Evolutionary conservation across 2,329 filamentous ascomycete genomes (phyloP), one percentile per base, ranked within the genome.

Genomic region (Pseudogymnoascus sp.): DNA sequence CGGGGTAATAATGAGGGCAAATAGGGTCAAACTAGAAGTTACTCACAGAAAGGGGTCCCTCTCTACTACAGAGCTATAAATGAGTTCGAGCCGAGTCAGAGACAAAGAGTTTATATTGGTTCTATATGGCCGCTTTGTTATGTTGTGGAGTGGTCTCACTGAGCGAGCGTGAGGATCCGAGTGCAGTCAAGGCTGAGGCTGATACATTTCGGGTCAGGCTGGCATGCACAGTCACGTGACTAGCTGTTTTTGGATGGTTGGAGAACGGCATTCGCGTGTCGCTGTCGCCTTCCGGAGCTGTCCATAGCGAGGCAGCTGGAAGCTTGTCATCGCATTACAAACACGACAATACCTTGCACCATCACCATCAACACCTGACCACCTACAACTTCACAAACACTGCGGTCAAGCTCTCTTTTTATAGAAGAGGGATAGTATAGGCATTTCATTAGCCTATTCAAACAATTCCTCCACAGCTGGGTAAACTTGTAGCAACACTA

Each of bases 271-370:
- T 31, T 21, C 64, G 65, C 66, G 68, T 66, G 67, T 69, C 64
- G 45, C 64, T 68, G 68, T 70, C 68, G 68, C 68, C 67, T 69
- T 59, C 64, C 63, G 65, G 64, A 66, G 63, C 47, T 66, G 64
- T 67, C 60, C 66, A 67, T 64, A 63, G 37, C 60, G 68, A 63
- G 64, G 54, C 51, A 67, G 62, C 66, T 66, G 63, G 64, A 26
- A 61, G 34, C 37, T 61, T 42, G 37, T 61, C 59, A 57, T 57
- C 51, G 51, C 66, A 68, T 68, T 66, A 68, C 67, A 69, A 68
- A 67, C 68, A 66, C 59, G 61, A 29, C 26, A 62, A 31, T 63
- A 61, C 39, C 64, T 57, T 63, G 1, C 60, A 62, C 39, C 63
- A 62, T 47, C 29, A 62, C 60, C 66, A 67, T 65, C 67, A 67